phyloP scores from a whole-genome alignment of 768 basidiomycete genomes.

The Tubosaeta sp. region DNA sequence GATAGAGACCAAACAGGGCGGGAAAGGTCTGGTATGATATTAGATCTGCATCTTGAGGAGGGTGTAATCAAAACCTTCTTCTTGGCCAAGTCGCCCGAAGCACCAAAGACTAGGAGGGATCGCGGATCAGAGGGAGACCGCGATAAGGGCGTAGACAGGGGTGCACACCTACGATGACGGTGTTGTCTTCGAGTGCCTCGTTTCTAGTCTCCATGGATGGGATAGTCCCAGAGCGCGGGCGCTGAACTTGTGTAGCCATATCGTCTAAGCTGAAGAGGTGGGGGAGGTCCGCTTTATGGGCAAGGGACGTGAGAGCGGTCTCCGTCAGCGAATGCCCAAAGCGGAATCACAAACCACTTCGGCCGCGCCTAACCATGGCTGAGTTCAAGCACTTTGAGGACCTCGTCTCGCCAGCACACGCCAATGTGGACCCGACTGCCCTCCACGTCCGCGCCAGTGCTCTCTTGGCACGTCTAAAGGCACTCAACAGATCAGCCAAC shows the following conservation, averaged over 20 bases:
- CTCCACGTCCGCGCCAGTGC: constrained; percentile 67
- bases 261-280: not conserved
- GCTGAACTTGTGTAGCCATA: constrained; percentile 37
- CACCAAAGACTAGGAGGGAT: constrained; percentile 73
- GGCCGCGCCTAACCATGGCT: constrained; percentile 15
- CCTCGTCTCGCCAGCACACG: constrained; percentile 51
- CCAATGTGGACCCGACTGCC: constrained; percentile 38
- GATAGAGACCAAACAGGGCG: constrained; percentile 87
- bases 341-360: not conserved
- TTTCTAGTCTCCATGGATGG: constrained; percentile 81
- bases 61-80: constrained; percentile 69
- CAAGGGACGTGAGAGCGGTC: constrained; percentile 20
- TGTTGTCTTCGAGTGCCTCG: constrained; percentile 79
- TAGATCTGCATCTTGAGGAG: not conserved
- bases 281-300: constrained; percentile 14
- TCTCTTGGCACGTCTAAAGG: constrained; percentile 76
- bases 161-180: constrained; percentile 75
- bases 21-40: constrained; percentile 72
- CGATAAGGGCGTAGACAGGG: constrained; percentile 14
- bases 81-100: constrained; percentile 97
- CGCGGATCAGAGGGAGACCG: constrained; percentile 8
- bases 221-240: constrained; percentile 74
- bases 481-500: constrained; percentile 72
- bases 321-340: constrained; percentile 13
- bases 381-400: constrained; percentile 51